Evolutionary conservation across 768 basidiomycete species (phyloP), one percentile per base, ranked within the genome.

Genomic region (Porpolomopsis calyptriformis): DNA sequence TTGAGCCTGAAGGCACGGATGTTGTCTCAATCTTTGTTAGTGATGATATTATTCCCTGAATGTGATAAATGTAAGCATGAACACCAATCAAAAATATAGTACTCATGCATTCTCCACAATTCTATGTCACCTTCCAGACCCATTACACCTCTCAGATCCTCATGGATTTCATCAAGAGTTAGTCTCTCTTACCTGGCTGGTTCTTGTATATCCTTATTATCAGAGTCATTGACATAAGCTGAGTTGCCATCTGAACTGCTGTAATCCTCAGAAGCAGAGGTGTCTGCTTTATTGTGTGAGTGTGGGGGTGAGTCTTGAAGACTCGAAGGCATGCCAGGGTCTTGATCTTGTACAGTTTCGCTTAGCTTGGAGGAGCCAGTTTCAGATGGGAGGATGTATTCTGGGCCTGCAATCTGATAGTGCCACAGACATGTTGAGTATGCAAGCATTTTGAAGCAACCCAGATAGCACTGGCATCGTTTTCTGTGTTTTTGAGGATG

Each of bases 1-100:
- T 37, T 43, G 1, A 59, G 40, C 18, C 35, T 33, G 46, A 62
- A 63, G 0, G 59, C 60, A 5, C 49, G 49, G 20, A 64, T 62
- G 41, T 60, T 56, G 40, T 61, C 56, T 1, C 55, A 16, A 14
- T 63, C 63, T 22, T 55, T 3, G 0, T 52, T 49, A 0, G 55
- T 50, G 22, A 64, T 46, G 7, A 55, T 45, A 10, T 47, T 29
- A 43, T 58, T 51, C 8, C 55, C 57, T 58, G 19, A 36, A 39
- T 18, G 11, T 11, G 11, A 19, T 10, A 39, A n/a, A n/a, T 19
- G 8, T 34, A 18, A 26, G 27, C 27, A 11, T 44, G 27, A n/a
- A n/a, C 20, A 31, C 2, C 20, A 24, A 37, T 12, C 24, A 37
- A 12, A 22, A 24, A 27, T 6, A 29, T 19, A 18, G 3, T 42